These are phyloP conservation scores for Datisca glomerata DNA, from an alignment of 306 rosid genomes.

Conservation along the genomic window DNA sequence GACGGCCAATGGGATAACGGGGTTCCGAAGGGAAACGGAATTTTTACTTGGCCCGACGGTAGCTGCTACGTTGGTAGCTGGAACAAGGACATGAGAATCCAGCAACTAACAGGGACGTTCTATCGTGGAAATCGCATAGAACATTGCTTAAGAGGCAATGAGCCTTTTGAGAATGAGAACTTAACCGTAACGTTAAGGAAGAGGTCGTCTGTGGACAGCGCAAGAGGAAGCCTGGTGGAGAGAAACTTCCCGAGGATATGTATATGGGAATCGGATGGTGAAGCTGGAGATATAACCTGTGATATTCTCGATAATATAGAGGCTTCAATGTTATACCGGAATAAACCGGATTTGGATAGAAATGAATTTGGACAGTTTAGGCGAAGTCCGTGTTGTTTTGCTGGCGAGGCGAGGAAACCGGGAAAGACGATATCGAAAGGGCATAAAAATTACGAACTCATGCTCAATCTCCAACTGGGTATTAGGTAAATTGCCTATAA, in stretches of 20 bases:
- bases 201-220: constrained; percentile 43
- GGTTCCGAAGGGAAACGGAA: constrained; percentile 62
- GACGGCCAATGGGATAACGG: constrained; percentile 91
- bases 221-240: constrained; percentile 47
- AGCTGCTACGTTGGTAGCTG: constrained; percentile 74
- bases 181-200: constrained; percentile 49
- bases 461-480: constrained; percentile 93
- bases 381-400: constrained; percentile 35
- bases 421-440: constrained; percentile 74
- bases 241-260: constrained; percentile 70
- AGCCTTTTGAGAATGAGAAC: constrained; percentile 27
- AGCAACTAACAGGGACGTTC: constrained; percentile 48
- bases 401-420: constrained; percentile 66
- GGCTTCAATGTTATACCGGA: constrained; percentile 54
- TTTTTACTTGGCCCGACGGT: constrained; percentile 70
- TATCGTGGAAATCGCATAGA: constrained; percentile 43
- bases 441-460: constrained; percentile 82
- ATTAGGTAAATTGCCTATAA: constrained; percentile 40
- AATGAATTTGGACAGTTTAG: constrained; percentile 30
- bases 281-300: constrained; percentile 91
- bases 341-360: constrained; percentile 23
- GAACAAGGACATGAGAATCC: constrained; percentile 56
- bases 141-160: constrained; percentile 14
- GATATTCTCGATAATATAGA: constrained; percentile 84
- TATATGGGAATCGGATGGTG: constrained; percentile 94